Evolutionary conservation across 1,284 basidiomycete species (phyloP).

Genomic region (Tilletiaria anomala): DNA sequence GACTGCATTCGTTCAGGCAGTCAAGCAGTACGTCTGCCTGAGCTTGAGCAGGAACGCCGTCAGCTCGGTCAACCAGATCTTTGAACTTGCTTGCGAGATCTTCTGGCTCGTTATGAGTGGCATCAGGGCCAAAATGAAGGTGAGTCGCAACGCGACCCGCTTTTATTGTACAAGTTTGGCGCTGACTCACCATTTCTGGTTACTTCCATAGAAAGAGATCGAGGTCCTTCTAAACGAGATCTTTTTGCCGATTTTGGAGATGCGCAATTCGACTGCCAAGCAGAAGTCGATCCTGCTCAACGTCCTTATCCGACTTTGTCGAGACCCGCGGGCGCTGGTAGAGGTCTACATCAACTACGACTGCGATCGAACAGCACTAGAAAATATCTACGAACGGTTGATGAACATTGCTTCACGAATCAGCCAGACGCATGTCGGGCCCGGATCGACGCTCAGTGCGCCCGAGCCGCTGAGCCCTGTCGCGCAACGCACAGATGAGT

Average conservation of each 20-base stretch:
- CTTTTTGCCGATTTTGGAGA: constrained; percentile 95
- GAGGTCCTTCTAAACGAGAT: constrained; percentile 96
- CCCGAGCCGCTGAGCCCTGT: constrained; percentile 1
- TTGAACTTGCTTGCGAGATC: constrained; percentile 94
- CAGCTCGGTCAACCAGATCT: constrained; percentile 86
- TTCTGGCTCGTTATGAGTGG: constrained; percentile 91
- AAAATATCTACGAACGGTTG: constrained; percentile 39
- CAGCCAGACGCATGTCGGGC: constrained; percentile 20
- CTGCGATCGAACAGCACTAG: constrained; percentile 36
- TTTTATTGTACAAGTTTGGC: not conserved
- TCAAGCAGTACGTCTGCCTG: constrained; percentile 54
- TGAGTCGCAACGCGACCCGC: constrained; percentile 10
- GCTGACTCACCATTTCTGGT: not conserved
- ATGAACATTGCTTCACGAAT: constrained; percentile 36
- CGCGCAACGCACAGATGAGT: not conserved
- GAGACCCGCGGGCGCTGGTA: constrained; percentile 36
- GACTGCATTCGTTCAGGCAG: constrained; percentile 37
- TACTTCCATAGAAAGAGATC: constrained; percentile 71
- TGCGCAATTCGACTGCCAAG: constrained; percentile 86
- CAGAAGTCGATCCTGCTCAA: constrained; percentile 42
- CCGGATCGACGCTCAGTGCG: constrained; percentile 2
- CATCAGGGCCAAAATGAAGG: constrained; percentile 91
- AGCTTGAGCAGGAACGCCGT: constrained; percentile 89
- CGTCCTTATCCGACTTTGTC: constrained; percentile 32
- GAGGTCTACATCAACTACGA: constrained; percentile 40